Evolutionary conservation across 176 grass and related monocot species (phyloP).

Genomic region (Urochloa ruziziensis): DNA sequence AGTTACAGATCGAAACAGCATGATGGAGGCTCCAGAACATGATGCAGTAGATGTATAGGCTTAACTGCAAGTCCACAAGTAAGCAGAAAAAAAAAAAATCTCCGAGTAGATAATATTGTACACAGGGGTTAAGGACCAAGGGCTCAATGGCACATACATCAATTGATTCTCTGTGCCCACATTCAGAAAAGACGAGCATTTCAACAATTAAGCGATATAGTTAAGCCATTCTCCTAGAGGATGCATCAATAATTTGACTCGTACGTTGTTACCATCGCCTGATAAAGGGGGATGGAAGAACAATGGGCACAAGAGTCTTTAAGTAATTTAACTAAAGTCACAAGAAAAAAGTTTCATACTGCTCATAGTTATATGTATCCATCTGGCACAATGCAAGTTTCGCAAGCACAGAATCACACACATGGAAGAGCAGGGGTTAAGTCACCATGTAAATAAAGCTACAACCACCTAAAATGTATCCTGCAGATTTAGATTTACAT

Average conservation of each 20-base stretch:
- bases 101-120: background rate
- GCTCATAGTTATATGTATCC: slow-evolving; percentile 7
- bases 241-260: background rate
- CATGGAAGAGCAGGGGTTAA: slow-evolving; percentile 11
- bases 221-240: background rate
- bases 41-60: background rate
- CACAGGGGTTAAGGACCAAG: background rate
- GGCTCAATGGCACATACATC: background rate
- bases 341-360: slow-evolving; percentile 2
- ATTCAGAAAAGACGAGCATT: background rate
- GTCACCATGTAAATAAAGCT: slow-evolving; percentile 31
- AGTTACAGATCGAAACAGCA: background rate
- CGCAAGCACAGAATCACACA: slow-evolving; percentile 13
- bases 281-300: background rate
- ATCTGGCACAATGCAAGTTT: slow-evolving; percentile 1
- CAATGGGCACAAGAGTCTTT: background rate
- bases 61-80: too few species aligned
- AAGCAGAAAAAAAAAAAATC: background rate
- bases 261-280: background rate
- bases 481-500: slow-evolving; percentile 48
- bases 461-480: slow-evolving; percentile 21
- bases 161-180: background rate
- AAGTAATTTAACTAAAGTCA: background rate
- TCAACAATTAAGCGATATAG: background rate
- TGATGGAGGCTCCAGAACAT: background rate